These are phyloP conservation scores for Suillus tomentosus DNA, from an alignment of 768 basidiomycete genomes.

Conservation along the genomic window DNA sequence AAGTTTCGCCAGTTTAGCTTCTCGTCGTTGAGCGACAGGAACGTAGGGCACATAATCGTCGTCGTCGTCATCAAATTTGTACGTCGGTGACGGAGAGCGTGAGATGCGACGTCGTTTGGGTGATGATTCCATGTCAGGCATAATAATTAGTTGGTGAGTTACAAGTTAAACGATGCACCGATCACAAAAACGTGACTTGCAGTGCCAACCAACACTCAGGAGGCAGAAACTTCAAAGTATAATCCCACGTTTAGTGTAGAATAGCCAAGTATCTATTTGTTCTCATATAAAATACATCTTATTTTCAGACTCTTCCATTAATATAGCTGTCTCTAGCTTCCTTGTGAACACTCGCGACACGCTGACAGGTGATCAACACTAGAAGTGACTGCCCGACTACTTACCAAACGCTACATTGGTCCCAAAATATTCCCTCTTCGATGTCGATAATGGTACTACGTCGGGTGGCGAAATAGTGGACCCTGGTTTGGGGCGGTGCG, in stretches of 20 bases:
- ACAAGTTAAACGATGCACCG: no score
- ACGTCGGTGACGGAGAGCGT: constrained; percentile 59
- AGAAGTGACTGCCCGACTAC: neutral
- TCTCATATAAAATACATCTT: neutral
- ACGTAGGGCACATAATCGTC: constrained; percentile 83
- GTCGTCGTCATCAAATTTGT: constrained; percentile 63
- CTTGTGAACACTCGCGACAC: neutral
- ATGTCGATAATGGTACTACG: constrained; percentile 16
- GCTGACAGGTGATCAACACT: neutral
- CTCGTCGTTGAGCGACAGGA: constrained; percentile 81
- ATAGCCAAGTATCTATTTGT: neutral
- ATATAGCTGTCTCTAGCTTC: neutral
- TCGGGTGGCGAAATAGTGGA: constrained; percentile 23
- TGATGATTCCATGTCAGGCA: constrained; percentile 23
- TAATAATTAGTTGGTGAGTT: neutral
- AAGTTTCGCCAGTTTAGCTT: constrained; percentile 78
- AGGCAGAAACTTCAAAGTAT: neutral
- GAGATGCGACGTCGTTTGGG: constrained; percentile 54
- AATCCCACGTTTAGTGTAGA: neutral
- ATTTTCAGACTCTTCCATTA: neutral
- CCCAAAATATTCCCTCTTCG: constrained; percentile 40
- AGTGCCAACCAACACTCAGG: neutral
- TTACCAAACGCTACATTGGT: neutral
- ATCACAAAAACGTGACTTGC: neutral
- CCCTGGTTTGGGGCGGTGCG: constrained; percentile 68